Base-by-base conservation (phyloP, 2,329 filamentous ascomycete species). In the Xylaria arbuscula region DNA sequence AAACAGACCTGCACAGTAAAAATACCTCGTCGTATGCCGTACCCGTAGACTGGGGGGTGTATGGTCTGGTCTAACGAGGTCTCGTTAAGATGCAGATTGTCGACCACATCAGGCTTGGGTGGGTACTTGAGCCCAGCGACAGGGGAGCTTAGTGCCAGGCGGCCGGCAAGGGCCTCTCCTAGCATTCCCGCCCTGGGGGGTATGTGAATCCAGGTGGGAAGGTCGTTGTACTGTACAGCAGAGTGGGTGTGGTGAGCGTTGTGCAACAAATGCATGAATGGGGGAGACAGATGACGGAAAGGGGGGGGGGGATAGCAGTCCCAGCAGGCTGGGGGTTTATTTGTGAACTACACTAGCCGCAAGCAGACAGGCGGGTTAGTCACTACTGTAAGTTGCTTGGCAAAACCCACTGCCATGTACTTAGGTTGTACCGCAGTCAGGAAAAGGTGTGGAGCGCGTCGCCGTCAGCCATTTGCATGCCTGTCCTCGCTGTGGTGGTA, bases 71-170 rank as follows among this genome's bases (percentile, higher is more conserved):
- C 53, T 53, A 66, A 63, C 57, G 28, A 62, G 51, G 28, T 40
- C 57, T 42, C 45, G 24, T 62, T 32, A 22, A 61, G 62, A 36
- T 40, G 62, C n/a, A 62, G 51, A 24, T 54, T 32, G 64, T 66
- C 54, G 40, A 56, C 66, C 62, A 55, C 32, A 62, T 62, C 66
- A 68, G 66, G 62, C 62, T 69, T 54, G 61, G 60, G 61, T 42
- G 60, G 51, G 55, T 64, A 34, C 24, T n/a, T 48, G 17, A 50
- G 61, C 55, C 45, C 51, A 61, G 61, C 36, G 42, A 60, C 63
- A 54, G 42, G 69, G 63, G 45, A 53, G 28, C 66, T 28, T 53
- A 19, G 47, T 60, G 42, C 36, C 47, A 65, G 28, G 64, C 64
- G 61, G 57, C 67, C 60, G 63, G 58, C 65, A 69, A 57, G 64